Conservation (phyloP, 1,284 basidiomycete genomes). For the Ceratobasidium theobromae region DNA sequence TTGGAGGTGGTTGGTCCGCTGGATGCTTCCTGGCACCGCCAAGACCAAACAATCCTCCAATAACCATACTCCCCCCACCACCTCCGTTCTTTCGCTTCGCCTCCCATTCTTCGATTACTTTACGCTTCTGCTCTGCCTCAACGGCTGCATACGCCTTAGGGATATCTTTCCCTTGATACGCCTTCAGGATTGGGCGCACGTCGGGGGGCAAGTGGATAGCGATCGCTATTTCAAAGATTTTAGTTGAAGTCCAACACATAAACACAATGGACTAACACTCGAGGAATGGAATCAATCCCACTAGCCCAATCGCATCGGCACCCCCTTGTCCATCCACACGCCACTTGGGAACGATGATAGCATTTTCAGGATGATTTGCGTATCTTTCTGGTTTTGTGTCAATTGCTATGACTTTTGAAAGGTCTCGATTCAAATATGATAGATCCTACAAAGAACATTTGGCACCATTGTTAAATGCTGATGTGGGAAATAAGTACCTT, state of each 20-base stretch:
- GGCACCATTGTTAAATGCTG: not conserved
- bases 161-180: slow-evolving; percentile 87
- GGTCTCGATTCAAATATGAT: slow-evolving; percentile 89
- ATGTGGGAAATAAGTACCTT: slow-evolving; percentile 56
- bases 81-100: slow-evolving; percentile 52
- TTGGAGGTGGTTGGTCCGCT: slow-evolving; percentile 56
- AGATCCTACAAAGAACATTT: slow-evolving; percentile 64
- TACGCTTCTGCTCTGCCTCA: slow-evolving; percentile 77
- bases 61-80: slow-evolving; percentile 43
- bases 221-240: slow-evolving; percentile 59
- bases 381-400: slow-evolving; percentile 84
- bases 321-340: slow-evolving; percentile 60
- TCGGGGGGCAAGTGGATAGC: slow-evolving; percentile 84
- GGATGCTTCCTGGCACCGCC: slow-evolving; percentile 36
- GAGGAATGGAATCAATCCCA: slow-evolving; percentile 94
- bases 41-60: slow-evolving; percentile 43
- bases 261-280: slow-evolving; percentile 68
- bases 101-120: slow-evolving; percentile 82
- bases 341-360: slow-evolving; percentile 86
- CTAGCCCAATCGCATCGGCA: slow-evolving; percentile 74
- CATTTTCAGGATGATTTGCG: slow-evolving; percentile 85
- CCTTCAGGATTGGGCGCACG: slow-evolving; percentile 82
- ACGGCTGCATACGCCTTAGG: slow-evolving; percentile 85
- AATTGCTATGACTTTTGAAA: slow-evolving; percentile 85
- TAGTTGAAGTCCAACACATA: slow-evolving; percentile 6